These are phyloP conservation scores for Alternaria arbusti DNA, from an alignment of 2,329 filamentous ascomycete genomes.

Conservation along the genomic window DNA sequence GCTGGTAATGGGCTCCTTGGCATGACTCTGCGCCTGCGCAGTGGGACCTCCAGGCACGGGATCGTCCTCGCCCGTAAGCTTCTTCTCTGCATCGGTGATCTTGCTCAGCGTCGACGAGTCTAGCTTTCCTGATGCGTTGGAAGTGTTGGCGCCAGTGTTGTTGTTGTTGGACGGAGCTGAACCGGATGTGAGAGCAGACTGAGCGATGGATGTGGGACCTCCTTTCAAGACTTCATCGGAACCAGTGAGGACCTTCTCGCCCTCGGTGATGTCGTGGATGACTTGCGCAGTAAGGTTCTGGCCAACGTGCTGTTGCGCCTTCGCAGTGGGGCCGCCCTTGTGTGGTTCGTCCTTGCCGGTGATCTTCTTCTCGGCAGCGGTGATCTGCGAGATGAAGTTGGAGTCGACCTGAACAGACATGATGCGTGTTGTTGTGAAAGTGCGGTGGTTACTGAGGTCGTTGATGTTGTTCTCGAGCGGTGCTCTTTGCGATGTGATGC, in stretches of 20 bases:
- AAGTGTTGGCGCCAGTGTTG: neutral
- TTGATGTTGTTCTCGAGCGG: neutral
- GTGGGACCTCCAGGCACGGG: conserved; percentile 35
- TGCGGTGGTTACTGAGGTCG: conserved; percentile 13
- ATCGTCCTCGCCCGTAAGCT: conserved; percentile 27
- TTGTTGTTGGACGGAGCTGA: neutral
- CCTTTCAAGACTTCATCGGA: conserved; percentile 41
- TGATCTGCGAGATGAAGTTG: conserved; percentile 51
- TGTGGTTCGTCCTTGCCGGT: conserved; percentile 47
- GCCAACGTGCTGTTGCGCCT: conserved; percentile 49
- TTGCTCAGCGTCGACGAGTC: conserved; percentile 35
- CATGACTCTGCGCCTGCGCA: conserved; percentile 39
- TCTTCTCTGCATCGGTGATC: conserved; percentile 41
- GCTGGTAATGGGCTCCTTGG: conserved; percentile 36
- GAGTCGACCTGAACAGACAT: conserved; percentile 41
- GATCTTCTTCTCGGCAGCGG: conserved; percentile 49
- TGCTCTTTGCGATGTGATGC: neutral
- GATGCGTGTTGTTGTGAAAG: conserved; percentile 18
- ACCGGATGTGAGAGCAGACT: conserved; percentile 24
- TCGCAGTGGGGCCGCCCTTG: conserved; percentile 50
- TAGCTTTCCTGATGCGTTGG: conserved; percentile 21
- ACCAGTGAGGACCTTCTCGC: conserved; percentile 51
- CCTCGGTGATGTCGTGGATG: conserved; percentile 52
- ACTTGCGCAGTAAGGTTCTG: conserved; percentile 41
- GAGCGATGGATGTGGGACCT: conserved; percentile 50